A percentile compares a stretch with the other conserved stretches of the same genome.
phyloP scores from a whole-genome alignment of 805 yeast genomes.

The Komagataella pseudopastoris region DNA sequence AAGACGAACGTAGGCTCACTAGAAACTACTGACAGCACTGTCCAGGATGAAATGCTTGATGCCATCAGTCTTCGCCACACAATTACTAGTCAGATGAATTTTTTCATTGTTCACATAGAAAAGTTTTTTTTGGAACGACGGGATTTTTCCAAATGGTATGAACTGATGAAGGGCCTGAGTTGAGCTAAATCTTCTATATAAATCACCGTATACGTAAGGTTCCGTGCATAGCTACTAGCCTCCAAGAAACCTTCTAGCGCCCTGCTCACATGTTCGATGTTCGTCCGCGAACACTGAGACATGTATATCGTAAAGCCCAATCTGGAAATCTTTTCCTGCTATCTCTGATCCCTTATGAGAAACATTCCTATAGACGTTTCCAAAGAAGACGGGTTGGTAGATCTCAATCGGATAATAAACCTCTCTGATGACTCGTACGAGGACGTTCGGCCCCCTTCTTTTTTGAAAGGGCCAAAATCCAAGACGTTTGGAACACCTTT shows the following conservation, averaged over 20 bases:
- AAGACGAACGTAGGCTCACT: slow-evolving; percentile 2
- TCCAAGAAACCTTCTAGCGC: background rate
- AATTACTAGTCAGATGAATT: slow-evolving; percentile 18
- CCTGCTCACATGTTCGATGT: background rate
- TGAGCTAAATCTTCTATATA: background rate
- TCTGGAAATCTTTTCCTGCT: background rate
- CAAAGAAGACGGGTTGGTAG: background rate
- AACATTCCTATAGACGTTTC: background rate
- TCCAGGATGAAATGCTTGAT: background rate
- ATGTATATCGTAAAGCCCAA: background rate
- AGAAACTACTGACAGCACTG: background rate
- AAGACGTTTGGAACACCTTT: background rate
- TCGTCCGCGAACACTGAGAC: background rate
- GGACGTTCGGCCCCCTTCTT: background rate
- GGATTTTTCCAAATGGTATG: slow-evolving; percentile 15
- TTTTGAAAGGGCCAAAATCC: background rate
- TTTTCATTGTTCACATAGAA: slow-evolving; percentile 17
- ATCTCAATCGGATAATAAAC: background rate
- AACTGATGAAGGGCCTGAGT: slow-evolving; percentile 1
- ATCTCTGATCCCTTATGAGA: background rate
- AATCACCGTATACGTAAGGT: background rate
- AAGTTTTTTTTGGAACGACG: slow-evolving; percentile 15
- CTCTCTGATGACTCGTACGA: background rate
- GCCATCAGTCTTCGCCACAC: slow-evolving; percentile 7
- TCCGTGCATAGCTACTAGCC: background rate